Conservation (phyloP, 345 rosid genomes). For the Punica granatum region DNA sequence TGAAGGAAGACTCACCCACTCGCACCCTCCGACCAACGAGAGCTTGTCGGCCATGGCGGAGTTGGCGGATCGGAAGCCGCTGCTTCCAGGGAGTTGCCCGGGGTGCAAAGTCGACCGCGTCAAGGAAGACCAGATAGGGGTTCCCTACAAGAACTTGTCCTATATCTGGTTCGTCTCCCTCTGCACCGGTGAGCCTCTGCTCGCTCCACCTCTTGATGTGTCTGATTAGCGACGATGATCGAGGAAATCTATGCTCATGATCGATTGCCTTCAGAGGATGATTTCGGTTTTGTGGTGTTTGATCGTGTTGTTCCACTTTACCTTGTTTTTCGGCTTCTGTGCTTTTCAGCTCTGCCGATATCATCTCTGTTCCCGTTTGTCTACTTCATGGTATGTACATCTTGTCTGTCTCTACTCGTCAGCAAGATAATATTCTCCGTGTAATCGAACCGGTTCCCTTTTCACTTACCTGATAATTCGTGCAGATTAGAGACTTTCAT, state of each 20-base stretch:
- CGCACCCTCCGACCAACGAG: neutral
- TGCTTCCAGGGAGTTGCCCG: slow-evolving; percentile 12
- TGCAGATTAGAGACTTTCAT: slow-evolving; percentile 20
- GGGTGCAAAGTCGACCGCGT: slow-evolving; percentile 17
- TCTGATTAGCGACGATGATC: neutral
- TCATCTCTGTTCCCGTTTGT: slow-evolving; percentile 16
- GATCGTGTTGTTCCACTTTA: neutral
- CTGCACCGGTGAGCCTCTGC: slow-evolving; percentile 14
- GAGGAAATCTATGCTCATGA: neutral
- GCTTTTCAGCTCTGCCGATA: slow-evolving; percentile 15
- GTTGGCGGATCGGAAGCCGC: neutral
- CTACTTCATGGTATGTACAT: slow-evolving; percentile 19
- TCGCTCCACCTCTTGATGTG: neutral
- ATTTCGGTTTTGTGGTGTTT: neutral
- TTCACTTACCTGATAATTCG: neutral
- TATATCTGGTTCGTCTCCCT: slow-evolving; percentile 22
- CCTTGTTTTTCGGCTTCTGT: neutral
- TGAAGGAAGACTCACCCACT: no score
- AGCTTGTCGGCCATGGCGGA: slow-evolving; percentile 14
- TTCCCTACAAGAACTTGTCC: slow-evolving; percentile 19
- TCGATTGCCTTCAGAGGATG: neutral
- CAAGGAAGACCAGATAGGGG: slow-evolving; percentile 12
- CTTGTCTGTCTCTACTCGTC: no score
- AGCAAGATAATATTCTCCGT: neutral
- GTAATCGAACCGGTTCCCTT: neutral